Evolutionary conservation across 306 rosid genomes (phyloP).

Genomic region (Medicago ruthenica): DNA sequence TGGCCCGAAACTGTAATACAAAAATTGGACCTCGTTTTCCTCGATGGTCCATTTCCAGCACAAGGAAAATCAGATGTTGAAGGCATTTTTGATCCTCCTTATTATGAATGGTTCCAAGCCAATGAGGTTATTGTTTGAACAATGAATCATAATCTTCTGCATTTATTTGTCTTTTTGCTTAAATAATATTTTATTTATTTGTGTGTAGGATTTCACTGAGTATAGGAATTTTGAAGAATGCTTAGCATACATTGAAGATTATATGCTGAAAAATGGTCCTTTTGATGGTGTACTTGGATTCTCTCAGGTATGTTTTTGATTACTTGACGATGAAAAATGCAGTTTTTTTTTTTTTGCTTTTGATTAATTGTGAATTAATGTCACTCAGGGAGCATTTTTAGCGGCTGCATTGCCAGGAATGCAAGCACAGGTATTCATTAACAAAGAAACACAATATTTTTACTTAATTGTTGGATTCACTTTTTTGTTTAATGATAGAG

Average conservation of each 20-base stretch:
- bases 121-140: constrained; percentile 47
- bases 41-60: constrained; percentile 53
- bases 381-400: constrained; percentile 52
- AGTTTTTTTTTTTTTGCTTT: not conserved
- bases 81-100: constrained; percentile 58
- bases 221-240: constrained; percentile 54
- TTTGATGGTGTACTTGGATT: constrained; percentile 65
- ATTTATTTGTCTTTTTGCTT: not conserved
- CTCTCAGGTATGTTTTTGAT: constrained; percentile 45
- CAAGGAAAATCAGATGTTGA: constrained; percentile 50
- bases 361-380: not conserved
- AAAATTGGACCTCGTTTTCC: constrained; percentile 57
- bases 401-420: constrained; percentile 59
- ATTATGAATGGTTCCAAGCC: constrained; percentile 64
- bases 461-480: not conserved
- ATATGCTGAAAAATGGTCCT: constrained; percentile 60
- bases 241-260: constrained; percentile 53
- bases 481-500: not conserved
- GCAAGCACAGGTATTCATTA: constrained; percentile 54
- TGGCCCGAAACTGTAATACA: constrained; percentile 45
- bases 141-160: not conserved
- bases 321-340: not conserved
- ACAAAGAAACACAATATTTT: not conserved
- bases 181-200: not conserved
- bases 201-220: constrained; percentile 42